phyloP scores from a whole-genome alignment of 805 yeast species.

The Saccharomycopsis oosterbeekiorum region DNA sequence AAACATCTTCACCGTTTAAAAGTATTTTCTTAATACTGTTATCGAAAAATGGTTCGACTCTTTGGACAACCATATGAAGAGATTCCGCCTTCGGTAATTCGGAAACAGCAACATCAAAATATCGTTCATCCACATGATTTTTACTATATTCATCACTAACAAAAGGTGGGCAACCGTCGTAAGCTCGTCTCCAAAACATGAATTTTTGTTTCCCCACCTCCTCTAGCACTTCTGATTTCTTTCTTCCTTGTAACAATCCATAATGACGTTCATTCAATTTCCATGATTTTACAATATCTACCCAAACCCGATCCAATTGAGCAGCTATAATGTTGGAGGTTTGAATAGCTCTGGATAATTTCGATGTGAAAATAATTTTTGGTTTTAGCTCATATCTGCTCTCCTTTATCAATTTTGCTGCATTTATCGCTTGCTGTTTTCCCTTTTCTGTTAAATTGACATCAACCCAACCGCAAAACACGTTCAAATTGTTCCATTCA shows the following conservation, averaged over 20 bases:
- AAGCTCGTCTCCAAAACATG: constrained; percentile 74
- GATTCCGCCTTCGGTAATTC: constrained; percentile 67
- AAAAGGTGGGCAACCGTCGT: constrained; percentile 58
- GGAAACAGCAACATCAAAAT: constrained; percentile 34
- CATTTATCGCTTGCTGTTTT: constrained; percentile 52
- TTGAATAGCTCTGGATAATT: constrained; percentile 63
- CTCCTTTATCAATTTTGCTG: constrained; percentile 49
- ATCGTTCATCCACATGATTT: constrained; percentile 20
- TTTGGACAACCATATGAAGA: constrained; percentile 55
- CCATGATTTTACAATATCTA: constrained; percentile 89
- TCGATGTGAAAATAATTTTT: constrained; percentile 59
- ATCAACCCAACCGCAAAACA: constrained; percentile 84
- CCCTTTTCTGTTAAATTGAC: constrained; percentile 61
- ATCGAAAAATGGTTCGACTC: constrained; percentile 49
- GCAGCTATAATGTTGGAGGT: constrained; percentile 61
- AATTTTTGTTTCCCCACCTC: constrained; percentile 64
- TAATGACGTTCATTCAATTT: constrained; percentile 98
- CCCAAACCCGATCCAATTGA: constrained; percentile 41
- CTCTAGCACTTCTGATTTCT: constrained; percentile 55
- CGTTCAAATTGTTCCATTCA: constrained; percentile 63
- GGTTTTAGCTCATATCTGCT: constrained; percentile 34
- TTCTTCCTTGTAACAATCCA: constrained; percentile 89
- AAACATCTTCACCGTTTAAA: constrained; percentile 42
- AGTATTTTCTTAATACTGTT: constrained; percentile 41
- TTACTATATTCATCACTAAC: constrained; percentile 30